Base-by-base conservation (phyloP, 2,329 filamentous ascomycete genomes). In the Dichotomopilus funicola region DNA sequence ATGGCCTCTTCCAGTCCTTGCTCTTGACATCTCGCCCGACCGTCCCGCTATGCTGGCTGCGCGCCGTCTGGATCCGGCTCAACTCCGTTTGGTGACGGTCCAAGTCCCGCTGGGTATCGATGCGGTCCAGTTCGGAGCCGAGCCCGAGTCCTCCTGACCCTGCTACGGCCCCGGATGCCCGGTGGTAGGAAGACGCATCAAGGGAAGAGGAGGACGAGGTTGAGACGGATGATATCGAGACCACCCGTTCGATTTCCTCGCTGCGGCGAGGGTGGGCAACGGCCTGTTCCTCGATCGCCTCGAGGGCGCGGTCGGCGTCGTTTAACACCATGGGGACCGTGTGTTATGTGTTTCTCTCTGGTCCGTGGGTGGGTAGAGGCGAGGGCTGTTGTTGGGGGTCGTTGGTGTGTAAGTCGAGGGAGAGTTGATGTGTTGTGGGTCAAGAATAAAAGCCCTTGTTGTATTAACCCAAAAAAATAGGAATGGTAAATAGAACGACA, bases 51-150 rank as follows among this genome's bases (percentile, higher is more conserved):
- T 91, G 87, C 69, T 91, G 87, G 61, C 82, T 86, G 49, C 81
- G 74, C 38, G 82, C 79, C 4, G 88, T 90, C 46, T 86, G 79
- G 60, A 91, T 89, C 40, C 88, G 81, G 67, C 80, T 82, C 57
- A 91, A 74, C 53, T 81, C 85, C 7, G 86, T 89, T 13, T 81
- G 80, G 61, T 88, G 80, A 55, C 85, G 77, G 67, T 89, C 86
- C 41, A 89, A 76, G 65, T 89, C 86, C 62, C 75, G 73, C 60
- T 83, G 78, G 4, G 86, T 89, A 5, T 82, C 76, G n/a, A 83
- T 67, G 51, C 84, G 77, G 64, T 79, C 83, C 71, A 88, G 78
- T 56, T 67, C 70, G 50, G 71, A 73, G 55, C 75, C 59, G 19
- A 27, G 19, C 19, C 19, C 19, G 19, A 27, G 19, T 27, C 19